Percentiles rank a stretch among this genome's conserved stretches.
phyloP scores from a whole-genome alignment of 2,329 filamentous ascomycete genomes.

The Aspergillaceae sp. region DNA sequence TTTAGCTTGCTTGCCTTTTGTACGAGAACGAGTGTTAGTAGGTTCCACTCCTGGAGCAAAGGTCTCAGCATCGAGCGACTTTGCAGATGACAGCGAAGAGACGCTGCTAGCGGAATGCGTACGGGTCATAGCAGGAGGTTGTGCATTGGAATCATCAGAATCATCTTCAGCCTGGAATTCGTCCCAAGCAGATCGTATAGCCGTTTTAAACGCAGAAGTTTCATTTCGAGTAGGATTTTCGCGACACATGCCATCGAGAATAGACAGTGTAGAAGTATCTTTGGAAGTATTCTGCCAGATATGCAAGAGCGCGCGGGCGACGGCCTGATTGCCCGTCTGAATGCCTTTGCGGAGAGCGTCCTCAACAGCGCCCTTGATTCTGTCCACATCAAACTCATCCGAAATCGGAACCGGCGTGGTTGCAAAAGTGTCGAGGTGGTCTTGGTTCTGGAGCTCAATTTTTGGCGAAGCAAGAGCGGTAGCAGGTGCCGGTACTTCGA shows the following conservation, averaged over 20 bases:
- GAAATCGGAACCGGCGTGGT: slow-evolving; percentile 15
- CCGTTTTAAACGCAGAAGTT: slow-evolving; percentile 21
- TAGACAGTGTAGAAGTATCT: slow-evolving; percentile 25
- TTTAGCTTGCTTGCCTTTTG: slow-evolving; percentile 18
- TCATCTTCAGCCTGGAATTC: slow-evolving; percentile 11
- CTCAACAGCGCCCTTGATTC: slow-evolving; percentile 19
- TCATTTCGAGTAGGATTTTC: slow-evolving; percentile 19
- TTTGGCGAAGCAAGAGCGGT: slow-evolving; percentile 6
- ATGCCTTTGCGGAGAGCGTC: slow-evolving; percentile 20
- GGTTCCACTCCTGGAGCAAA: slow-evolving; percentile 17
- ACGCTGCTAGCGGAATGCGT: slow-evolving; percentile 21
- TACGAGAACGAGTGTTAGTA: slow-evolving; percentile 8
- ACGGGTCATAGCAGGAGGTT: slow-evolving; percentile 9
- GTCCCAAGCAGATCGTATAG: slow-evolving; percentile 22
- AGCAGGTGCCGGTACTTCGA: not conserved
- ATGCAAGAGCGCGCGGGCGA: slow-evolving; percentile 20
- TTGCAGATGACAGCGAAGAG: slow-evolving; percentile 33
- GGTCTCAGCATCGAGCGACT: slow-evolving; percentile 29
- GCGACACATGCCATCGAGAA: slow-evolving; percentile 21
- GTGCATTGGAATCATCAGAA: slow-evolving; percentile 1
- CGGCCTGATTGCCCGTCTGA: slow-evolving; percentile 19
- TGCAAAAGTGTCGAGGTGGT: slow-evolving; percentile 11
- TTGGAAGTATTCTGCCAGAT: slow-evolving; percentile 19
- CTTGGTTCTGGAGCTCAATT: not conserved
- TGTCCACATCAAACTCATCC: slow-evolving; percentile 20